Percentiles rank a stretch among this genome's conserved stretches.
Conservation (phyloP, 2,329 filamentous ascomycete genomes). For the Aquanectria penicillioides region DNA sequence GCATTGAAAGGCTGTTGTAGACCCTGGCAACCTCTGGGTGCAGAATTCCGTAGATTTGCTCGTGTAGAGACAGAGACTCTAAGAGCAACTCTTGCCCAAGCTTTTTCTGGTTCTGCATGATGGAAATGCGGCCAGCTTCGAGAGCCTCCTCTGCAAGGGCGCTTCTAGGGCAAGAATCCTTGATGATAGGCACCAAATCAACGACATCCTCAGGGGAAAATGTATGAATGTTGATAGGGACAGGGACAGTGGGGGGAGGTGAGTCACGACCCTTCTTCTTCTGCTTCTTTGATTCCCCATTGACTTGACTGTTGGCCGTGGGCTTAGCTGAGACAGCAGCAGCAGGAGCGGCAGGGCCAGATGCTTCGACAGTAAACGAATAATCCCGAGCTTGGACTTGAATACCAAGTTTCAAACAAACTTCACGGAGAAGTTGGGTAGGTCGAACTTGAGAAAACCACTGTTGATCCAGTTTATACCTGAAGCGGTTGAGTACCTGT, state of each 20-base stretch:
- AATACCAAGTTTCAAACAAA: conserved; percentile 87
- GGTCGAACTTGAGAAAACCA: conserved; percentile 77
- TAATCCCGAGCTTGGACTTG: conserved; percentile 80
- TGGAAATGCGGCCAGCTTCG: conserved; percentile 95
- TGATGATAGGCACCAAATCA: conserved; percentile 93
- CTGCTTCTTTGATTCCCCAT: conserved; percentile 67
- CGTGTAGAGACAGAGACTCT: conserved; percentile 95
- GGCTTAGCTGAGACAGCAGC: conserved; percentile 34
- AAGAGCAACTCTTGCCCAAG: conserved; percentile 93
- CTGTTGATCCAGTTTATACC: conserved; percentile 74
- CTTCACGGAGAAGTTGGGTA: conserved; percentile 87
- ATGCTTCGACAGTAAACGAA: conserved; percentile 45
- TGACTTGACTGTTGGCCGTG: conserved; percentile 51
- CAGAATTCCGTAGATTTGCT: conserved; percentile 98
- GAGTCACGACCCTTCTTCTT: conserved; percentile 68
- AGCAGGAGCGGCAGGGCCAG: conserved; percentile 44
- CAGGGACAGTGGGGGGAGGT: conserved; percentile 58
- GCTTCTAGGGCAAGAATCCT: conserved; percentile 92
- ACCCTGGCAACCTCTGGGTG: conserved; percentile 96
- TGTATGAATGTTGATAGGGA: conserved; percentile 52
- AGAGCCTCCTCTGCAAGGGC: conserved; percentile 93
- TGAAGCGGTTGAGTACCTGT: conserved; percentile 79
- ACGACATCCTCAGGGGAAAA: conserved; percentile 88
- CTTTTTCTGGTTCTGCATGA: conserved; percentile 94
- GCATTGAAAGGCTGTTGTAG: conserved; percentile 93